Conservation (phyloP, 2,329 filamentous ascomycete genomes). For the Phaeophleospora eucalypticola region DNA sequence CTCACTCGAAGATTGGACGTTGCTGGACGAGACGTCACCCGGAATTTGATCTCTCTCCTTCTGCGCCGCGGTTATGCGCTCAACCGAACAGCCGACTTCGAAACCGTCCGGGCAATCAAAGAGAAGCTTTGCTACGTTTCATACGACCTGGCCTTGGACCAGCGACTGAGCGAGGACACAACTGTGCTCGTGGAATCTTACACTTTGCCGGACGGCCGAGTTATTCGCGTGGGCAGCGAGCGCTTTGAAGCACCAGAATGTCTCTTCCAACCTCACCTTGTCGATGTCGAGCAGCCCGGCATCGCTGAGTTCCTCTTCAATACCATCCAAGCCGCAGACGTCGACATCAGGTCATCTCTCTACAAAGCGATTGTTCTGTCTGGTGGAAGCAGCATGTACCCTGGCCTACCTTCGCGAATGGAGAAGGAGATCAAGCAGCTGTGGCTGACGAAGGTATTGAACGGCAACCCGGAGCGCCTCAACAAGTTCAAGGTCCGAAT, state of each 20-base stretch:
- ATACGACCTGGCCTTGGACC: constrained; percentile 94
- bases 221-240: constrained; percentile 94
- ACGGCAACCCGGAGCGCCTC: constrained; percentile 86
- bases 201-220: constrained; percentile 90
- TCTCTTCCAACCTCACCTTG: constrained; percentile 95
- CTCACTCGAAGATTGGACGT: constrained; percentile 91
- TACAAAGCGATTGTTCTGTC: constrained; percentile 98
- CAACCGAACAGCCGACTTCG: constrained; percentile 97
- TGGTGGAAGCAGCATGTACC: constrained; percentile 98
- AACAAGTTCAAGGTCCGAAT: constrained; percentile 99
- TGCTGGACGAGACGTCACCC: constrained; percentile 94
- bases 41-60: constrained; percentile 92
- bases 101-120: constrained; percentile 98
- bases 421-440: constrained; percentile 99
- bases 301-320: constrained; percentile 98
- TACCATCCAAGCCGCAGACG: constrained; percentile 92
- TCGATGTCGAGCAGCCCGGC: constrained; percentile 94
- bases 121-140: constrained; percentile 99
- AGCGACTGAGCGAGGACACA: constrained; percentile 92
- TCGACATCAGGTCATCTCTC: constrained; percentile 86
- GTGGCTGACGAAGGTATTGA: constrained; percentile 88
- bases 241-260: constrained; percentile 97
- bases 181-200: constrained; percentile 97
- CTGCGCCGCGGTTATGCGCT: constrained; percentile 91
- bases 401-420: constrained; percentile 84